Evolutionary conservation across 768 basidiomycete genomes (phyloP).

Genomic region (Tremella yokohamensis): DNA sequence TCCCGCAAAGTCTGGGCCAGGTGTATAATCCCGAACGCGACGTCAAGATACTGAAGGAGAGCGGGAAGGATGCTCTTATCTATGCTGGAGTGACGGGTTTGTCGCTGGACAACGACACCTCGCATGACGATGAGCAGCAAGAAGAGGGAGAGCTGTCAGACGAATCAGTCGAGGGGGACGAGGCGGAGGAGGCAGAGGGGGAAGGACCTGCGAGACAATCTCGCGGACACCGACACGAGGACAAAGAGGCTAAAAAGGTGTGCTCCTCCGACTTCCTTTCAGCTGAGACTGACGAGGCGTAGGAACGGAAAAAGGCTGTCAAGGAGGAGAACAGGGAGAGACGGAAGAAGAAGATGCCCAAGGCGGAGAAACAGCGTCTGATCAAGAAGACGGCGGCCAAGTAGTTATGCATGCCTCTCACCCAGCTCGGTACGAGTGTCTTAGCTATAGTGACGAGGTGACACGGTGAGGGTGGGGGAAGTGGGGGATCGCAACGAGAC

Average conservation of each 20-base stretch:
- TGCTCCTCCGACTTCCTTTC: conserved; percentile 14
- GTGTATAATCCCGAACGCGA: conserved; percentile 94
- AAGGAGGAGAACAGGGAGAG: conserved; percentile 85
- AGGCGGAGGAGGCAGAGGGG: conserved; percentile 34
- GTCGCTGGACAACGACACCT: conserved; percentile 4
- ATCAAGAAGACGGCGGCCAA: conserved; percentile 57
- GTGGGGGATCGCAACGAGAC: not conserved
- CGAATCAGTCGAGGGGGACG: conserved; percentile 48
- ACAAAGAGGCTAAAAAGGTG: conserved; percentile 85
- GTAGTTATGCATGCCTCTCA: not conserved
- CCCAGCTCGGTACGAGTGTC: too few species aligned
- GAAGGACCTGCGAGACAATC: conserved; percentile 53
- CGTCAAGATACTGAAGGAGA: conserved; percentile 67
- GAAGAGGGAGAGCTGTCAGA: not conserved
- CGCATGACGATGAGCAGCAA: not conserved
- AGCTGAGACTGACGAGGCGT: not conserved
- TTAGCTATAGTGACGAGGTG: too few species aligned
- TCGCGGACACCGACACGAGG: conserved; percentile 87
- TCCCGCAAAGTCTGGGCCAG: conserved; percentile 85
- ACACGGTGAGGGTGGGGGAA: too few species aligned
- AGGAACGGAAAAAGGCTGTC: conserved; percentile 87
- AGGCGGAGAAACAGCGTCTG: conserved; percentile 84
- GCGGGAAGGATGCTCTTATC: conserved; percentile 70
- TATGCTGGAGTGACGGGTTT: conserved; percentile 64
- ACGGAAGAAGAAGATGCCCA: conserved; percentile 89